Evolutionary conservation across 2,329 filamentous ascomycete species (phyloP).

Genomic region (Xylariaceae sp.): DNA sequence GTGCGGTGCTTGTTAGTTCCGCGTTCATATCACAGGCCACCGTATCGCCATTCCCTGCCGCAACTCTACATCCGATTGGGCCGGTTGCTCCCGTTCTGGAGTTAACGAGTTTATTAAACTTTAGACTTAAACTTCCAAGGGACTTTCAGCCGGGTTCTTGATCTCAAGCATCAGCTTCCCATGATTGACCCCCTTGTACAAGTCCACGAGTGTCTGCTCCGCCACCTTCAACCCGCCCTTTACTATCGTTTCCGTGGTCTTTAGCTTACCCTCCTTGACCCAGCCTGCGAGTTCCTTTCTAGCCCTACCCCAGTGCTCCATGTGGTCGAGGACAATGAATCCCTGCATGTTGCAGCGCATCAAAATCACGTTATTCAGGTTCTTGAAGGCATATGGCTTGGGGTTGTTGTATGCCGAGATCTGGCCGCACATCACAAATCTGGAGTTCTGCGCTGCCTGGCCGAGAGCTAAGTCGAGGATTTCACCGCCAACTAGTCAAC

Average conservation of each 20-base stretch:
- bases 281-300: not conserved
- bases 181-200: not conserved
- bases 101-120: too few species aligned
- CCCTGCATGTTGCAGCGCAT: slow-evolving; percentile 39
- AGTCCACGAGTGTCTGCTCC: not conserved
- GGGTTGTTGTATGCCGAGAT: slow-evolving; percentile 39
- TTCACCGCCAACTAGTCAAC: not conserved
- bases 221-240: not conserved
- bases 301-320: slow-evolving; percentile 18
- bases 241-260: not conserved
- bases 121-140: not conserved
- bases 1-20: too few species aligned
- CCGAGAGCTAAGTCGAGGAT: not conserved
- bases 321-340: slow-evolving; percentile 40
- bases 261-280: not conserved
- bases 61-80: too few species aligned
- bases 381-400: slow-evolving; percentile 31
- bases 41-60: too few species aligned
- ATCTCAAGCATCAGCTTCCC: not conserved
- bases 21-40: too few species aligned
- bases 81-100: too few species aligned
- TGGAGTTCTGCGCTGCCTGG: slow-evolving; percentile 1
- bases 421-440: slow-evolving; percentile 40
- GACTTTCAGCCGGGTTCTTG: not conserved
- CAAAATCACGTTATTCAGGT: slow-evolving; percentile 42